Evolutionary conservation across 1,284 basidiomycete genomes (phyloP), one percentile per base, ranked within the genome.

Genomic region (Ganoderma resinaceum): DNA sequence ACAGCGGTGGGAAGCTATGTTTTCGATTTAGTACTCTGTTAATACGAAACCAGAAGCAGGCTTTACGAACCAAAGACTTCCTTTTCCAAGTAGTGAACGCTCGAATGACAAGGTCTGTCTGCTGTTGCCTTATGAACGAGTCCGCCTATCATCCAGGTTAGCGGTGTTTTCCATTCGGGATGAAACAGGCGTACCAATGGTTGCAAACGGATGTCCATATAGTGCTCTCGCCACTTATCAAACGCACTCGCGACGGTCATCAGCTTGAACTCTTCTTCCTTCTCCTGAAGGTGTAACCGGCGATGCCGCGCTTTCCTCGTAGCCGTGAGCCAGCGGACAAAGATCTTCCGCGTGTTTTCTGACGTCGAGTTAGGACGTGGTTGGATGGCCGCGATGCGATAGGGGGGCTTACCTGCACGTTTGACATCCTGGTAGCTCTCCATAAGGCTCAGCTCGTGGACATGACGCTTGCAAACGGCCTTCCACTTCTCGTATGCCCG

Each of bases 341-440:
- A 94, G 74, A 88, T 83, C 40, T 89, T 88, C 49, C 88, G 86
- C 73, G 90, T 83, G 66, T 83, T 85, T 77, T 95, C 93, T 93
- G 73, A 29, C 62, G 57, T 60, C 61, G 40, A 38, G 38, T 72
- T 12, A 70, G 63, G 3, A 37, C n/a, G 18, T 29, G 11, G 29
- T 11, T 31, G 11, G 14, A 29, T 7, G 18, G 20, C 4, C 18
- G 8, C 40, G 18, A 66, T 59, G 38, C 61, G 11, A 38, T 42
- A 49, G 62, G 33, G n/a, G 14, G 69, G 14, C 77, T 40, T 74
- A 89, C 93, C 92, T 85, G 93, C 91, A 61, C 86, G 85, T 78
- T 92, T 93, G 60, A 95, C 87, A 70, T 91, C 86, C 70, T 90
- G 86, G 76, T 93, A 92, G 76, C 91, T 94, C 76, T 93, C 89